Evolutionary conservation across 768 basidiomycete genomes (phyloP).

Genomic region (Basidioascus undulatus): DNA sequence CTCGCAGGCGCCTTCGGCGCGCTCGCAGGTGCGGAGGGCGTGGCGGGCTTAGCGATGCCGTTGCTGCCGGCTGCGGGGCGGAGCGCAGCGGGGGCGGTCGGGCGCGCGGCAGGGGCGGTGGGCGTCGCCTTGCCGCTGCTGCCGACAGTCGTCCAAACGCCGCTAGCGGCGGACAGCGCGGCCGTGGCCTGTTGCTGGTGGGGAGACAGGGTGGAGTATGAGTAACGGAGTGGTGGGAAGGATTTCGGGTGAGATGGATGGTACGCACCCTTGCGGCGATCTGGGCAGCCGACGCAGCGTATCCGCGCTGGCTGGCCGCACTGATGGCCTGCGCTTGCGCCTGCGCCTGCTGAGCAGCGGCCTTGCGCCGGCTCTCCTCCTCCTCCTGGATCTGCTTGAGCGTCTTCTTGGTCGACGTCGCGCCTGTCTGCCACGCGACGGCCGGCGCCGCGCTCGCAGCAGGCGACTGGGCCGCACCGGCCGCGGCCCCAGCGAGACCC

Average conservation of each 20-base stretch:
- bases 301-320: slow-evolving; percentile 8
- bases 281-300: slow-evolving; percentile 22
- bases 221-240: too few species aligned
- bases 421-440: slow-evolving; percentile 21
- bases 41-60: too few species aligned
- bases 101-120: slow-evolving; percentile 10
- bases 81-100: background rate
- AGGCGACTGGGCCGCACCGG: slow-evolving; percentile 12
- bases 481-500: slow-evolving; percentile 30
- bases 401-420: slow-evolving; percentile 42
- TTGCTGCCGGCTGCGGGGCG: slow-evolving; percentile 7
- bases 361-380: slow-evolving; percentile 59
- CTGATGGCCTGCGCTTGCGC: slow-evolving; percentile 7
- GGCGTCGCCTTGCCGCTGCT: slow-evolving; percentile 35
- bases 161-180: too few species aligned
- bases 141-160: slow-evolving; percentile 71
- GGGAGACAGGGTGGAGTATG: too few species aligned
- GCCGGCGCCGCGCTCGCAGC: slow-evolving; percentile 24
- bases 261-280: too few species aligned
- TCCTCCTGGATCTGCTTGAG: slow-evolving; percentile 99
- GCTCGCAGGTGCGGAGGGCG: background rate
- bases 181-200: too few species aligned
- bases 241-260: too few species aligned
- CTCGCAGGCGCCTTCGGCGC: slow-evolving; percentile 15
- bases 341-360: slow-evolving; percentile 32